Conservation (phyloP, 208 protist species). For the Eutreptiella sp. region DNA sequence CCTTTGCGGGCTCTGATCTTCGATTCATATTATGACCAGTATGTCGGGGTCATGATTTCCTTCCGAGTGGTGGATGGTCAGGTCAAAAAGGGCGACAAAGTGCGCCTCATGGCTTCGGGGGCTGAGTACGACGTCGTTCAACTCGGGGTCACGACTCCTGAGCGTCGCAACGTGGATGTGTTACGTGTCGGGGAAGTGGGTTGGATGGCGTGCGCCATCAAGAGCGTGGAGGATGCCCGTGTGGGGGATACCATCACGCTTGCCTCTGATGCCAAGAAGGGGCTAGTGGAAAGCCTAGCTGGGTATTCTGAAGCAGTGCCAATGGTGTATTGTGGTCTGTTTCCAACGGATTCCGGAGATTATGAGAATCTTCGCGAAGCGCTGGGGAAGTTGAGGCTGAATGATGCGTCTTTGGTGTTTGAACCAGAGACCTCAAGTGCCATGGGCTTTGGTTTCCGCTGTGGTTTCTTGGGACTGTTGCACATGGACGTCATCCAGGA, state of each 20-base stretch:
- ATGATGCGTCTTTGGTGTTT: constrained; percentile 81
- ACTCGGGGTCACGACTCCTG: constrained; percentile 88
- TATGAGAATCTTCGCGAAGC: constrained; percentile 75
- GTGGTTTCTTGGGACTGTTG: constrained; percentile 94
- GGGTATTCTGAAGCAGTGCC: constrained; percentile 63
- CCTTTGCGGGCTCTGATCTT: constrained; percentile 41
- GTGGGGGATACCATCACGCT: constrained; percentile 89
- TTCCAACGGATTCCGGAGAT: constrained; percentile 71
- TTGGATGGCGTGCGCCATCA: constrained; percentile 78
- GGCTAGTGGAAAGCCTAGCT: constrained; percentile 36
- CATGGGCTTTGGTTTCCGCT: constrained; percentile 80
- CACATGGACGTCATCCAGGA: constrained; percentile 96
- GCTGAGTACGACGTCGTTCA: constrained; percentile 71
- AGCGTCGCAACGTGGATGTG: constrained; percentile 56
- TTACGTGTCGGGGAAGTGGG: constrained; percentile 89
- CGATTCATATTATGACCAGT: constrained; percentile 58
- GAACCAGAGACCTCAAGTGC: constrained; percentile 68
- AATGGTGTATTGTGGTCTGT: constrained; percentile 93
- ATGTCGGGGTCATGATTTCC: constrained; percentile 60
- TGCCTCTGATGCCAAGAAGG: constrained; percentile 30
- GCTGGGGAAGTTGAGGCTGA: constrained; percentile 84
- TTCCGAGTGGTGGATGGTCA: constrained; percentile 78
- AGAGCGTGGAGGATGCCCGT: constrained; percentile 66
- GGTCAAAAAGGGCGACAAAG: constrained; percentile 60
- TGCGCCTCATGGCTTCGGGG: constrained; percentile 54